phyloP scores from a whole-genome alignment of 2,329 filamentous ascomycete genomes.

The Neofusicoccum sp. region DNA sequence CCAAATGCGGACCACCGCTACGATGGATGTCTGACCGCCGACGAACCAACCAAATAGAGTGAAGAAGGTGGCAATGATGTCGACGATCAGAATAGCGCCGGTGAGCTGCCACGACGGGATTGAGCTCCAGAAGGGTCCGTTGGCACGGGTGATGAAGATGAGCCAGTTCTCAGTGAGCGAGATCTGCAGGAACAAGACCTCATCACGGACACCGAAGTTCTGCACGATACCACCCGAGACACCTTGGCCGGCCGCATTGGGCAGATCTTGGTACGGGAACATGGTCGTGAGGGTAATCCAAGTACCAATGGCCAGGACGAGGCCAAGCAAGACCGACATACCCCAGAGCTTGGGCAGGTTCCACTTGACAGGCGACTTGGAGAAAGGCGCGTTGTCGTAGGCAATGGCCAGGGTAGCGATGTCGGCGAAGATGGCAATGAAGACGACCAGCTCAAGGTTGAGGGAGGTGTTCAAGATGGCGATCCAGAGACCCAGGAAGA shows the following conservation, averaged over 20 bases:
- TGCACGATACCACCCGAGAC: slow-evolving; percentile 81
- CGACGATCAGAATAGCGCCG: slow-evolving; percentile 76
- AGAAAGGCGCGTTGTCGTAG: slow-evolving; percentile 89
- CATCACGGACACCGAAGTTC: slow-evolving; percentile 80
- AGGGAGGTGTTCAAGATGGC: slow-evolving; percentile 80
- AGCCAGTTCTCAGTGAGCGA: slow-evolving; percentile 93
- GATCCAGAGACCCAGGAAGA: slow-evolving; percentile 90
- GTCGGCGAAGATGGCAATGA: slow-evolving; percentile 93
- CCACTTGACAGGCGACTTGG: slow-evolving; percentile 86
- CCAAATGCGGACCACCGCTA: slow-evolving; percentile 85
- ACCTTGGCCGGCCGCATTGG: slow-evolving; percentile 44
- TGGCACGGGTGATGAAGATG: slow-evolving; percentile 93
- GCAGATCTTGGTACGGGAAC: slow-evolving; percentile 48
- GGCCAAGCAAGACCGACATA: slow-evolving; percentile 80
- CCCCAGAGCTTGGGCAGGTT: slow-evolving; percentile 93
- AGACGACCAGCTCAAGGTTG: slow-evolving; percentile 84
- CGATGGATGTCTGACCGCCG: slow-evolving; percentile 67
- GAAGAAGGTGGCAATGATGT: slow-evolving; percentile 82
- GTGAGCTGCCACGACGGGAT: slow-evolving; percentile 82
- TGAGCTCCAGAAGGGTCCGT: slow-evolving; percentile 88
- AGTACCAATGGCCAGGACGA: slow-evolving; percentile 77
- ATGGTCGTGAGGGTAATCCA: slow-evolving; percentile 91
- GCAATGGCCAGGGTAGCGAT: slow-evolving; percentile 89
- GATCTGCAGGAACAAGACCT: slow-evolving; percentile 85
- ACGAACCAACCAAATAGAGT: slow-evolving; percentile 82